phyloP scores from a whole-genome alignment of 257 asterid genomes.

The Schizonepeta tenuifolia region DNA sequence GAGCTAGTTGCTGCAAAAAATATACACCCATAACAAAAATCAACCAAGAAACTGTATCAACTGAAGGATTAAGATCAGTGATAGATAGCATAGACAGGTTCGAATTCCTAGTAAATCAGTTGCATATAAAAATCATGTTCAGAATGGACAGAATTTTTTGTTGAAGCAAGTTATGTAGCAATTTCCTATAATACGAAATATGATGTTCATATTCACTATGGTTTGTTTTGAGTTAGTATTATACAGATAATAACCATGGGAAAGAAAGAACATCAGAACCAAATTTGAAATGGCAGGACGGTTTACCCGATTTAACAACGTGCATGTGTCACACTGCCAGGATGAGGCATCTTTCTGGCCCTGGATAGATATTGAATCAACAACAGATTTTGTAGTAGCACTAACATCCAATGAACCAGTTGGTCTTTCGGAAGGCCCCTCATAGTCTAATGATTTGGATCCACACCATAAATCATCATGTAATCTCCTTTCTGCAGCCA shows the following conservation, averaged over 20 bases:
- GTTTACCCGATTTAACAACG: slow-evolving; percentile 66
- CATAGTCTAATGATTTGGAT: slow-evolving; percentile 53
- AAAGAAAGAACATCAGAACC: neutral
- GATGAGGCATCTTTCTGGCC: slow-evolving; percentile 38
- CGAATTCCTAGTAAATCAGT: neutral
- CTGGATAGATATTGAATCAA: slow-evolving; percentile 33
- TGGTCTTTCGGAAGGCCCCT: slow-evolving; percentile 51
- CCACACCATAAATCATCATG: slow-evolving; percentile 87
- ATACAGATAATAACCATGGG: slow-evolving; percentile 3
- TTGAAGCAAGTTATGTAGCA: neutral
- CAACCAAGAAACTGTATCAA: neutral
- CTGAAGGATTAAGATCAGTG: neutral
- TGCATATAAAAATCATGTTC: neutral
- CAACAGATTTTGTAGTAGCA: slow-evolving; percentile 27
- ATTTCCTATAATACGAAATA: neutral
- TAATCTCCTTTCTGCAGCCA: slow-evolving; percentile 91
- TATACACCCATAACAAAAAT: neutral
- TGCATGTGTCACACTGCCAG: slow-evolving; percentile 74
- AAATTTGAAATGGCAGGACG: slow-evolving; percentile 17
- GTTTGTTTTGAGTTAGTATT: neutral
- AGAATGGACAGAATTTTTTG: neutral
- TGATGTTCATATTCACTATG: neutral
- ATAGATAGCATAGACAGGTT: slow-evolving; percentile 2
- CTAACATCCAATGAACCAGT: slow-evolving; percentile 22
- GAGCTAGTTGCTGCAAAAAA: slow-evolving; percentile 56